Conservation (phyloP, 345 rosid genomes). For the Aegle marmelos region DNA sequence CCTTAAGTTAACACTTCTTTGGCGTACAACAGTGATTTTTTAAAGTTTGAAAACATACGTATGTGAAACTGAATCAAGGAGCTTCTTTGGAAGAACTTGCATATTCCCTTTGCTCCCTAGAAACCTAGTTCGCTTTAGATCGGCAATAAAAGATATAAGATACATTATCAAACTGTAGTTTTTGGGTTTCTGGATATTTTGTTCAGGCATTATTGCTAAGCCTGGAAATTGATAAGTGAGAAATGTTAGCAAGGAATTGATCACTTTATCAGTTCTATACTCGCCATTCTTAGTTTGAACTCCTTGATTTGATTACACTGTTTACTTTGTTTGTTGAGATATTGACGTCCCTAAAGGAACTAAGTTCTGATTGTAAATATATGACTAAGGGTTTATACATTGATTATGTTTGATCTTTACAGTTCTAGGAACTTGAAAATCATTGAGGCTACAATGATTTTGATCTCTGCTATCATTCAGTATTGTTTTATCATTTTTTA, state of each 20-base stretch:
- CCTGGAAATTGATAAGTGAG: neutral
- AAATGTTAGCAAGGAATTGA: neutral
- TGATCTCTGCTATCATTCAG: neutral
- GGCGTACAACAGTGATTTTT: neutral
- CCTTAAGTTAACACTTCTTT: neutral
- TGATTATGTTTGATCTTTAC: neutral
- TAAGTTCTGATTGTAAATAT: neutral
- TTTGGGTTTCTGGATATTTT: neutral
- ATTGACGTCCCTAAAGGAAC: neutral
- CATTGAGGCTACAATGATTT: neutral
- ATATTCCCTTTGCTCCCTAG: neutral
- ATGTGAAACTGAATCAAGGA: neutral
- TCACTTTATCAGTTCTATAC: neutral
- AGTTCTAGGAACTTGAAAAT: neutral
- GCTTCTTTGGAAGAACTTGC: neutral
- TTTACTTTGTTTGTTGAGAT: neutral
- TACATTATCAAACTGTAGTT: neutral
- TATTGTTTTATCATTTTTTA: neutral
- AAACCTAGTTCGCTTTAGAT: neutral
- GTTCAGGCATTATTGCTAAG: neutral
- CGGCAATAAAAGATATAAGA: neutral
- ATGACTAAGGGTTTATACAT: neutral
- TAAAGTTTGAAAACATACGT: neutral
- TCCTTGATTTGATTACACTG: neutral
- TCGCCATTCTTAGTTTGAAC: neutral